These are phyloP conservation scores for Drechslerella dactyloides DNA, from an alignment of 2,329 filamentous ascomycete species.

Conservation along the genomic window DNA sequence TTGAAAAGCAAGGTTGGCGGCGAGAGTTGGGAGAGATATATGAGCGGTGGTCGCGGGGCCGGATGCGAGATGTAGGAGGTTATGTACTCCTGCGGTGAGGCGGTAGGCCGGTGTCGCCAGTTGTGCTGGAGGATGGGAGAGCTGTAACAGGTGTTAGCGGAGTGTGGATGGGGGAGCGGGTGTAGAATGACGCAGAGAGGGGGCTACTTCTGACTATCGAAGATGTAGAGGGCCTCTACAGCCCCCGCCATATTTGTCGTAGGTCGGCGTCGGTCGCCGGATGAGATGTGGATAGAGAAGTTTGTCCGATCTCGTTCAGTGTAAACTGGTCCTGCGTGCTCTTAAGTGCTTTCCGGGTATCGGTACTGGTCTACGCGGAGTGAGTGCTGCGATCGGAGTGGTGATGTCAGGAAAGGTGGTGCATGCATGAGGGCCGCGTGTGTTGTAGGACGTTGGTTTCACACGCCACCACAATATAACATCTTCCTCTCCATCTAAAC, in stretches of 20 bases:
- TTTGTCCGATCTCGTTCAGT: too few relatives aligned
- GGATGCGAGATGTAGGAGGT: constrained; percentile 86
- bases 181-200: constrained; percentile 55
- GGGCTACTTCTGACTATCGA: constrained; percentile 86
- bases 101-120: constrained; percentile 71
- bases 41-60: constrained; percentile 78
- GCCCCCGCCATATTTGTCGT: constrained; percentile 75
- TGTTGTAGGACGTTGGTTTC: constrained; percentile 18
- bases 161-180: constrained; percentile 2
- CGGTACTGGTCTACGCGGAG: neutral
- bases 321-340: neutral
- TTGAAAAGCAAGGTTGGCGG: constrained; percentile 90
- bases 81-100: constrained; percentile 77
- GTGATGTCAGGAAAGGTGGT: constrained; percentile 7
- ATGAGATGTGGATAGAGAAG: neutral
- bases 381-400: neutral
- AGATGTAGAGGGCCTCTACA: constrained; percentile 95
- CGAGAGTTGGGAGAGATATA: constrained; percentile 80
- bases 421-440: constrained; percentile 17
- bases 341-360: neutral
- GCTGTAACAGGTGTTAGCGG: constrained; percentile 61
- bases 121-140: constrained; percentile 84
- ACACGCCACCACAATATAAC: too few relatives aligned
- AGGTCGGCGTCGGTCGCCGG: neutral
- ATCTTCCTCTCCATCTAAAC: constrained; percentile 18